Conservation (phyloP, 257 asterid species). For the Nicotiana noctiflora region DNA sequence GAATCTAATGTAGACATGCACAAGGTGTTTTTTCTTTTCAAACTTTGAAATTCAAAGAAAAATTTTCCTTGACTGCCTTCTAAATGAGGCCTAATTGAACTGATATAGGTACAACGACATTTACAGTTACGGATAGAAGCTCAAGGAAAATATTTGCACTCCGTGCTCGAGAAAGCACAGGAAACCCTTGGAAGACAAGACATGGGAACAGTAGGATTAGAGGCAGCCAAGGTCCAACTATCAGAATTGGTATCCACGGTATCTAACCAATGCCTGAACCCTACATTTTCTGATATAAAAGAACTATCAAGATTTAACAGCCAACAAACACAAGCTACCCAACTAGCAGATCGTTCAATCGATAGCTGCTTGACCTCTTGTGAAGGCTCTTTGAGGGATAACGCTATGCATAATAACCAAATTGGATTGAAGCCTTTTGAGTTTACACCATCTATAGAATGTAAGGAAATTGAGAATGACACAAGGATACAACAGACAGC, state of each 20-base stretch:
- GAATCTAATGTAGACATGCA: background rate
- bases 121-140: conserved; percentile 78
- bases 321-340: conserved; percentile 46
- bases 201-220: conserved; percentile 55
- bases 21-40: background rate
- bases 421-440: conserved; percentile 31
- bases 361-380: conserved; percentile 79
- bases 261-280: conserved; percentile 68
- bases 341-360: conserved; percentile 51
- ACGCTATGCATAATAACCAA: conserved; percentile 34
- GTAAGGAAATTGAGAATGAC: conserved; percentile 23
- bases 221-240: conserved; percentile 73
- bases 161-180: conserved; percentile 87
- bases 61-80: background rate
- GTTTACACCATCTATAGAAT: conserved; percentile 28
- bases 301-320: conserved; percentile 44
- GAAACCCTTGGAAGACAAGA: conserved; percentile 77
- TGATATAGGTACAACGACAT: conserved; percentile 75
- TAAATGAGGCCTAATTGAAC: conserved; percentile 21
- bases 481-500: conserved; percentile 30
- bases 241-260: conserved; percentile 73
- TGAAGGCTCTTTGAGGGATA: conserved; percentile 57
- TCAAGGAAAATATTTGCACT: conserved; percentile 77
- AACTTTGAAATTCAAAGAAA: background rate
- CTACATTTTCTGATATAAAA: conserved; percentile 52